Evolutionary conservation across 2,329 filamentous ascomycete genomes (phyloP).

Genomic region (Trichoderma sp.): DNA sequence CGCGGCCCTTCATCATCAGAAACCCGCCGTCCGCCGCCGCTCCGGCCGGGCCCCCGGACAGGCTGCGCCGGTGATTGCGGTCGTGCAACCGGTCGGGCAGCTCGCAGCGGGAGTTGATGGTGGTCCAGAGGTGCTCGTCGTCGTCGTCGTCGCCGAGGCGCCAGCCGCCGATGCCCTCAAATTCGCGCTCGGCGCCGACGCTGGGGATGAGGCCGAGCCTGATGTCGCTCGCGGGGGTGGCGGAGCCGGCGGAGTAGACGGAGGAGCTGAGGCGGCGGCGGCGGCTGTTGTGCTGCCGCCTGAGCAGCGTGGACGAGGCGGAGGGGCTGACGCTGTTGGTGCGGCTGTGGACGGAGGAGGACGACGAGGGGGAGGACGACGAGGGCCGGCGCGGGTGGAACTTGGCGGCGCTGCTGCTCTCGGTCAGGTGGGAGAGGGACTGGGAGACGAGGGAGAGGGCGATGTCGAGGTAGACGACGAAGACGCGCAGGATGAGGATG

Average conservation of each 20-base stretch:
- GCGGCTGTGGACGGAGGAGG: conserved; percentile 31
- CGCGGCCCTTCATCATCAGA: conserved; percentile 49
- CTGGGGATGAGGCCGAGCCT: conserved; percentile 49
- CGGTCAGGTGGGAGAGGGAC: conserved; percentile 47
- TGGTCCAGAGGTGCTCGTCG: conserved; percentile 52
- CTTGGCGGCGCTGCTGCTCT: conserved; percentile 38
- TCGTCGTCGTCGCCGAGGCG: conserved; percentile 45
- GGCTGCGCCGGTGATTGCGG: conserved; percentile 49
- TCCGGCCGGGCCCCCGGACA: conserved; percentile 43
- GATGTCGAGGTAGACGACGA: conserved; percentile 66
- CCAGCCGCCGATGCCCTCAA: conserved; percentile 63
- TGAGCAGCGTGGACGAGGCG: conserved; percentile 26
- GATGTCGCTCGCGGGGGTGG: conserved; percentile 42
- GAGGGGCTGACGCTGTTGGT: conserved; percentile 30
- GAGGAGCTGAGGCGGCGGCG: conserved; percentile 42
- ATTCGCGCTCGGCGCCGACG: conserved; percentile 57
- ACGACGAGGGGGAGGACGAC: conserved; percentile 29
- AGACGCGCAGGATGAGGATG: conserved; percentile 61
- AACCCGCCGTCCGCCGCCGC: conserved; percentile 47
- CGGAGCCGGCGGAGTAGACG: conserved; percentile 39
- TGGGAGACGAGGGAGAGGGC: conserved; percentile 59
- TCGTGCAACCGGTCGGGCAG: conserved; percentile 48
- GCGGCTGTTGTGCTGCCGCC: conserved; percentile 33
- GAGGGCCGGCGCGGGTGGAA: conserved; percentile 36
- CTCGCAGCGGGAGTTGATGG: conserved; percentile 56